phyloP scores from a whole-genome alignment of 2,329 filamentous ascomycete genomes.

The Aspergillus sp. region DNA sequence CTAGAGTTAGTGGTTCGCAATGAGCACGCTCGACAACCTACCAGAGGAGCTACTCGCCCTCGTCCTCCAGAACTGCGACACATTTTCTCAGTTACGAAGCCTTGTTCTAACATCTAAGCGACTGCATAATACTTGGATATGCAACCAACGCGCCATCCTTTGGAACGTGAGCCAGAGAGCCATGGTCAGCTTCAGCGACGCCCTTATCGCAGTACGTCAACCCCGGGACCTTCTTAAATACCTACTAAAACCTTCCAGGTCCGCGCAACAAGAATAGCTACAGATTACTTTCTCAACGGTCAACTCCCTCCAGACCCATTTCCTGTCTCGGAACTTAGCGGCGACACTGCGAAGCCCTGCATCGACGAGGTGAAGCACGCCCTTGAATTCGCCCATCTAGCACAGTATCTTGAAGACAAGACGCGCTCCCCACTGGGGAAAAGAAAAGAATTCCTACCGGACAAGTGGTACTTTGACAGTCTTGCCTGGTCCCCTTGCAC shows the following conservation, averaged over 20 bases:
- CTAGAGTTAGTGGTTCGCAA: background rate
- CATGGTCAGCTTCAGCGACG: background rate
- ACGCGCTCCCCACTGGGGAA: background rate
- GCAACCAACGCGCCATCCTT: background rate
- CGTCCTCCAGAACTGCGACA: background rate
- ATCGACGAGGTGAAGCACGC: background rate
- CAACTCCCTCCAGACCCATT: slow-evolving; percentile 8
- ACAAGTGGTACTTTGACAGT: background rate
- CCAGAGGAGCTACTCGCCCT: slow-evolving; percentile 4
- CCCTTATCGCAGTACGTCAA: slow-evolving; percentile 5
- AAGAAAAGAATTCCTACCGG: background rate
- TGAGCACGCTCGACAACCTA: background rate
- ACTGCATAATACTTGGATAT: background rate
- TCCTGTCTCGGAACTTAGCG: background rate
- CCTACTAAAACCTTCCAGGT: background rate
- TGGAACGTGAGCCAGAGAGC: slow-evolving; percentile 2
- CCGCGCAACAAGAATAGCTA: slow-evolving; percentile 3
- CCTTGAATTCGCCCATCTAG: background rate
- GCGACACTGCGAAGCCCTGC: background rate
- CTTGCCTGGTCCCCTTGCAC: background rate
- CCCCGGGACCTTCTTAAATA: background rate
- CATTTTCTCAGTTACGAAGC: background rate
- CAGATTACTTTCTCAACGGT: background rate
- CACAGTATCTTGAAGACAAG: background rate
- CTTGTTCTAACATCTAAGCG: background rate